Evolutionary conservation across 164 flowering plant species (phyloP).

Genomic region (Magnolia officinalis): DNA sequence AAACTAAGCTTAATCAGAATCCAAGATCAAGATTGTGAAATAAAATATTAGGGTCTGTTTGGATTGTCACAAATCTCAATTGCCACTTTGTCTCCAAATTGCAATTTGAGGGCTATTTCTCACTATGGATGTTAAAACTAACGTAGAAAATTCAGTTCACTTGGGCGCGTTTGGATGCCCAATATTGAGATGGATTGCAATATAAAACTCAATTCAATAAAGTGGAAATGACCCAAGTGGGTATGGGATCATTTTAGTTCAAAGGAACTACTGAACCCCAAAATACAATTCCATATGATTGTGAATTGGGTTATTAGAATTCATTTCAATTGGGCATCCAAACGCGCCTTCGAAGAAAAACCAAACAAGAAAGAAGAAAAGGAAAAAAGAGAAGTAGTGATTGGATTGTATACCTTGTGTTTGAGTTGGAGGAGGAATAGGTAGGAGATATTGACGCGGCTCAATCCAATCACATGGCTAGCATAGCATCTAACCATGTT

Average conservation of each 20-base stretch:
- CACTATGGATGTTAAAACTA: too few species aligned
- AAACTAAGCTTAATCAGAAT: neutral
- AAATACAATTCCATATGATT: neutral
- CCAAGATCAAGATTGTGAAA: neutral
- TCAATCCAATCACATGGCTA: conserved; percentile 38
- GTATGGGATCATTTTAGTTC: too few species aligned
- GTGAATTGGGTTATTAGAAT: neutral
- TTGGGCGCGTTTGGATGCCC: too few species aligned
- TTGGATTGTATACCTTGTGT: neutral
- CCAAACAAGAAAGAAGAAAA: neutral
- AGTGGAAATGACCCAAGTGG: too few species aligned
- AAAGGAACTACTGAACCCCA: neutral
- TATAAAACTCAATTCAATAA: too few species aligned
- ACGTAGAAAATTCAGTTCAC: too few species aligned
- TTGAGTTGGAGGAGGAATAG: neutral
- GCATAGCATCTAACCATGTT: conserved; percentile 16
- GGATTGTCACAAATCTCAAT: neutral
- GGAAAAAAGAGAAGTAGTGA: neutral
- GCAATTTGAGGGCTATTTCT: too few species aligned
- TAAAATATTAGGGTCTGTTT: neutral
- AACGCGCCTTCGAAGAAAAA: neutral
- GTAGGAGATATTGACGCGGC: conserved; percentile 36
- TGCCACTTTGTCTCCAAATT: too few species aligned
- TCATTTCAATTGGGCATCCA: neutral
- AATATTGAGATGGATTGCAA: too few species aligned